Percentiles rank a stretch among this genome's conserved stretches.
Conservation (phyloP, 768 basidiomycete genomes). For the Dictyophora rubrovolvata region DNA sequence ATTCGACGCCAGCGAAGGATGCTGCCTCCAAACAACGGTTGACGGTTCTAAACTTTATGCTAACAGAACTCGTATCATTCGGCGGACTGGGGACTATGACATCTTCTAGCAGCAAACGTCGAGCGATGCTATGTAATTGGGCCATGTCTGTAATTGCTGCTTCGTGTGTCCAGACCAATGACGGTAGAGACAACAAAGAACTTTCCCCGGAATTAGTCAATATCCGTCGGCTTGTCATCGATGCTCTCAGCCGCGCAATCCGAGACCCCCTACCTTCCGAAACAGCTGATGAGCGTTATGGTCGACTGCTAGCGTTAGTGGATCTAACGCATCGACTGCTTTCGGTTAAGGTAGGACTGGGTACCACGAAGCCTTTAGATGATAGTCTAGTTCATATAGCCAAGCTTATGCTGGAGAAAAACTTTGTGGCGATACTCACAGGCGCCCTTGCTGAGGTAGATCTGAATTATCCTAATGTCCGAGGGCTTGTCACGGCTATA, state of each 20-base stretch:
- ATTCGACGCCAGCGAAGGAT: slow-evolving; percentile 58
- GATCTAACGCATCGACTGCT: slow-evolving; percentile 85
- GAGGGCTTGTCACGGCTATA: slow-evolving; percentile 75
- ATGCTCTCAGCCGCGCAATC: slow-evolving; percentile 76
- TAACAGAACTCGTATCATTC: slow-evolving; percentile 75
- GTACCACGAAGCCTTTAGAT: slow-evolving; percentile 37
- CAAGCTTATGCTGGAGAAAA: slow-evolving; percentile 98
- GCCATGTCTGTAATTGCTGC: slow-evolving; percentile 86
- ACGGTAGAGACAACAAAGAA: slow-evolving; percentile 62
- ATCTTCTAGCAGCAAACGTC: slow-evolving; percentile 41
- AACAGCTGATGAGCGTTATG: slow-evolving; percentile 62
- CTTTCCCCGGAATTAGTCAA: slow-evolving; percentile 66
- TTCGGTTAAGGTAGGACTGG: slow-evolving; percentile 44
- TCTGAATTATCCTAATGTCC: slow-evolving; percentile 88
- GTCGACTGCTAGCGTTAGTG: slow-evolving; percentile 74
- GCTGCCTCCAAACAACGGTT: slow-evolving; percentile 45
- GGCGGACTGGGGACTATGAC: slow-evolving; percentile 59
- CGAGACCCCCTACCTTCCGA: slow-evolving; percentile 63
- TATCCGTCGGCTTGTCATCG: slow-evolving; percentile 89
- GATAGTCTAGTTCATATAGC: slow-evolving; percentile 88
- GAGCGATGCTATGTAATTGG: slow-evolving; percentile 64
- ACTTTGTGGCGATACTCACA: slow-evolving; percentile 83
- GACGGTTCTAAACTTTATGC: slow-evolving; percentile 66
- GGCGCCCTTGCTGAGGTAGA: slow-evolving; percentile 86
- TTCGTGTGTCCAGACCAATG: slow-evolving; percentile 79